phyloP scores from a whole-genome alignment of 805 yeast genomes.

The Suhomyces tanzawaensis region DNA sequence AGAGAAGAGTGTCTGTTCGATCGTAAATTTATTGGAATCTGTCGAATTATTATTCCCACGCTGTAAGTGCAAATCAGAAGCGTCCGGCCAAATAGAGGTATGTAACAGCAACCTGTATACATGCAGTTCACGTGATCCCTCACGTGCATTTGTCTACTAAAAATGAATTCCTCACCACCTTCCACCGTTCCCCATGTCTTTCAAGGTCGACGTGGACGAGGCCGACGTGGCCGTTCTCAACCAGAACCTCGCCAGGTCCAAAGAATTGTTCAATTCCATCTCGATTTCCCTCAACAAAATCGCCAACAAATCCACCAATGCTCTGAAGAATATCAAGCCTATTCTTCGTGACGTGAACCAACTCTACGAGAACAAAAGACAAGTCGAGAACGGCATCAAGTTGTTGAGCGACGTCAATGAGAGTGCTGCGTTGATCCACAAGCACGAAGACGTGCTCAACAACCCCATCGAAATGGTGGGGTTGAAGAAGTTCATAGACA shows the following conservation, averaged over 20 bases:
- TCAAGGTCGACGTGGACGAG: slow-evolving; percentile 60
- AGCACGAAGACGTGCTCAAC: slow-evolving; percentile 35
- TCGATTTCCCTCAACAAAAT: slow-evolving; percentile 54
- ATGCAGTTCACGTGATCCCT: too few species aligned
- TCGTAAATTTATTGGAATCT: too few species aligned
- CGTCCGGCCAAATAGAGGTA: too few species aligned
- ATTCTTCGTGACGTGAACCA: slow-evolving; percentile 60
- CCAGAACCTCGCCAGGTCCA: slow-evolving; percentile 63
- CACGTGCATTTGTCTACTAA: too few species aligned
- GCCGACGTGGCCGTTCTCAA: slow-evolving; percentile 82
- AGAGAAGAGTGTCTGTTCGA: too few species aligned
- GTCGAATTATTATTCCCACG: too few species aligned
- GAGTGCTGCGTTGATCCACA: slow-evolving; percentile 45
- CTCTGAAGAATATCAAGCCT: slow-evolving; percentile 68
- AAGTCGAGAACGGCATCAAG: slow-evolving; percentile 55
- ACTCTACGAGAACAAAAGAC: slow-evolving; percentile 52
- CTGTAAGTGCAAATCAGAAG: too few species aligned
- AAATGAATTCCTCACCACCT: neutral
- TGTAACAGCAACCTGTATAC: too few species aligned
- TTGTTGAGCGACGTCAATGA: slow-evolving; percentile 50
- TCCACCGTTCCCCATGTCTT: slow-evolving; percentile 8
- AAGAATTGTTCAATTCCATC: slow-evolving; percentile 53
- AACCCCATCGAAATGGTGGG: slow-evolving; percentile 41
- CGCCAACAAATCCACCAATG: slow-evolving; percentile 50
- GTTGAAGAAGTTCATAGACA: slow-evolving; percentile 31